Evolutionary conservation across 176 grass and related monocot genomes (phyloP).

Genomic region (Elymus sibiricus): DNA sequence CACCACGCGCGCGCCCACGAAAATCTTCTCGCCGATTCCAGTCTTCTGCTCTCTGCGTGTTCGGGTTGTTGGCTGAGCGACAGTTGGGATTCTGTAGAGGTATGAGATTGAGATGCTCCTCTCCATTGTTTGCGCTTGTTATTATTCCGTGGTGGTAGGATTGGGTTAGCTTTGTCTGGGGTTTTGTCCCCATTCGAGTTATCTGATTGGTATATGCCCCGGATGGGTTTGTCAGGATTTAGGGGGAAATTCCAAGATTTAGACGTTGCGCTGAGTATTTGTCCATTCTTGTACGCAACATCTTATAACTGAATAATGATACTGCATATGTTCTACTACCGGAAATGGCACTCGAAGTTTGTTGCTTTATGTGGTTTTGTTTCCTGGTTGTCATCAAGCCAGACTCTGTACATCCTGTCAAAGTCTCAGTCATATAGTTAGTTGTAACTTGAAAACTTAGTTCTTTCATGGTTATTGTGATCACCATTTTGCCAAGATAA

Average conservation of each 20-base stretch:
- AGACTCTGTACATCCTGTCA: neutral
- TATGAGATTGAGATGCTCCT: constrained; percentile 8
- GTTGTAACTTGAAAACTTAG: neutral
- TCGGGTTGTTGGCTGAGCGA: neutral
- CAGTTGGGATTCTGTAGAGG: constrained; percentile 3
- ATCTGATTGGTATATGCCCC: neutral
- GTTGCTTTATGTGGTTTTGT: neutral
- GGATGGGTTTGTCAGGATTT: neutral
- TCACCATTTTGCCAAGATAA: neutral
- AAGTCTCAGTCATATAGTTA: neutral
- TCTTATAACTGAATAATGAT: neutral
- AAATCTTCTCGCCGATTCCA: neutral
- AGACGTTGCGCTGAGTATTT: neutral
- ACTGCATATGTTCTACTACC: neutral
- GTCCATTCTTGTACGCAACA: neutral
- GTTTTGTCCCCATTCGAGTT: neutral
- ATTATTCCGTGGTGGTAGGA: neutral
- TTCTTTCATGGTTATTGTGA: neutral
- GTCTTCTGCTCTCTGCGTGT: neutral
- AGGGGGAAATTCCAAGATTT: neutral
- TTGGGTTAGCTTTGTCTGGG: neutral
- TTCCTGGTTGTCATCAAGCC: neutral
- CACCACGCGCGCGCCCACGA: neutral
- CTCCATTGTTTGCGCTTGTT: neutral
- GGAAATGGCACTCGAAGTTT: neutral